phyloP scores from a whole-genome alignment of 1,139 yeast genomes.

The Zygosaccharomyces pseudobailii region DNA sequence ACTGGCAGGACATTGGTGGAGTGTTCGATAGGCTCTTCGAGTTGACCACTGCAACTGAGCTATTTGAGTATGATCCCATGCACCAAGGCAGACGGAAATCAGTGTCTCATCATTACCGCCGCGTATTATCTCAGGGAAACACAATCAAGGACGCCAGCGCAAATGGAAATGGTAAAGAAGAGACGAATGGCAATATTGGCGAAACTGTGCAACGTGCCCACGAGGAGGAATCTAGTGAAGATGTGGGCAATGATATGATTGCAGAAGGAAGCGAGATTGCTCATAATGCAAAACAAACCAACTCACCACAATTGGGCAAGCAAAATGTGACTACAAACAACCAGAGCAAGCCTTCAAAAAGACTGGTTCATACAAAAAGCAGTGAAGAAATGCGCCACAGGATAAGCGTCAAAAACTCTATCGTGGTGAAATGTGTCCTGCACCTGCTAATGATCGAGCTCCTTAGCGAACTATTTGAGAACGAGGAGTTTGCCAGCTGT shows the following conservation, averaged over 20 bases:
- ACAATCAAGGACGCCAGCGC: neutral
- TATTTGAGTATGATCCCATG: constrained; percentile 68
- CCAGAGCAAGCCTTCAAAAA: constrained; percentile 12
- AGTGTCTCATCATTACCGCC: constrained; percentile 6
- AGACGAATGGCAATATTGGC: constrained; percentile 17
- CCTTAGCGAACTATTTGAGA: constrained; percentile 67
- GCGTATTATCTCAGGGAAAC: neutral
- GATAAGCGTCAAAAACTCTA: constrained; percentile 60
- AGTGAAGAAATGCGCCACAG: constrained; percentile 33
- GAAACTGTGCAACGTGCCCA: constrained; percentile 33
- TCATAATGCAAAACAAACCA: constrained; percentile 5
- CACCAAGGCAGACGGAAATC: constrained; percentile 34
- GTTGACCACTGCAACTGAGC: constrained; percentile 79
- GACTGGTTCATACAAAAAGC: constrained; percentile 23
- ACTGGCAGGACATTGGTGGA: constrained; percentile 70
- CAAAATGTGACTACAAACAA: neutral
- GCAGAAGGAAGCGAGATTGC: constrained; percentile 13
- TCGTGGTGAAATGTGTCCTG: constrained; percentile 87
- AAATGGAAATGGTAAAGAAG: constrained; percentile 1
- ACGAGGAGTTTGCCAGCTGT: constrained; percentile 60
- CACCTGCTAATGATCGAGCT: constrained; percentile 87
- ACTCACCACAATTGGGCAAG: neutral
- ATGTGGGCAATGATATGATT: constrained; percentile 30
- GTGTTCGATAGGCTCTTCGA: constrained; percentile 68
- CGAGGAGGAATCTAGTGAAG: constrained; percentile 33